Conservation (phyloP, 495 filamentous ascomycete species). For the Glutinoglossum americanum region DNA sequence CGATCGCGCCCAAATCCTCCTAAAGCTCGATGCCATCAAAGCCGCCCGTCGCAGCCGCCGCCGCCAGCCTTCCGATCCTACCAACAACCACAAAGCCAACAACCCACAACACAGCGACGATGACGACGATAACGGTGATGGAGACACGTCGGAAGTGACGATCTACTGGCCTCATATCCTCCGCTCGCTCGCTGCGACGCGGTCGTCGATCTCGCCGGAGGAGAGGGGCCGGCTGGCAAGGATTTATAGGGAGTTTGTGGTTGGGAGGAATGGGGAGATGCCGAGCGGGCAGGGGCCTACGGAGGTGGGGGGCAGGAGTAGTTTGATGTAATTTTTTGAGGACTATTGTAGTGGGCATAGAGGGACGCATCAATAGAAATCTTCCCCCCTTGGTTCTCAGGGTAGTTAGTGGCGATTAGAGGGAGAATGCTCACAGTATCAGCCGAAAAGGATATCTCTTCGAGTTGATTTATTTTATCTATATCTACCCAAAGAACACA, state of each 20-base stretch:
- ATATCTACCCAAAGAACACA: too few relatives aligned
- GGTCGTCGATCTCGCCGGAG: slow-evolving; percentile 56
- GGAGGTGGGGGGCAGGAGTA: slow-evolving; percentile 81
- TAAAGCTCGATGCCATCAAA: slow-evolving; percentile 56
- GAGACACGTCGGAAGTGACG: slow-evolving; percentile 40
- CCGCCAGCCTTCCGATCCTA: slow-evolving; percentile 2
- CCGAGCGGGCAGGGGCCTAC: slow-evolving; percentile 68
- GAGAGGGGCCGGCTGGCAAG: slow-evolving; percentile 51
- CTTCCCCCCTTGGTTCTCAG: too few relatives aligned
- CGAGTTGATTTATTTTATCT: too few relatives aligned
- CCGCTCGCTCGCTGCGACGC: slow-evolving; percentile 52
- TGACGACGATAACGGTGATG: slow-evolving; percentile 12
- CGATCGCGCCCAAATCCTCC: slow-evolving; percentile 46
- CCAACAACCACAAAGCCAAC: neutral
- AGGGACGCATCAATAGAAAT: too few relatives aligned
- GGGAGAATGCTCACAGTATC: too few relatives aligned
- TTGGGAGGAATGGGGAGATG: slow-evolving; percentile 84
- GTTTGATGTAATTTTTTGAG: slow-evolving; percentile 70
- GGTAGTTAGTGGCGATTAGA: too few relatives aligned
- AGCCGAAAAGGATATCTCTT: too few relatives aligned
- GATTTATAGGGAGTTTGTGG: slow-evolving; percentile 85
- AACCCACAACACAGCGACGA: slow-evolving; percentile 8
- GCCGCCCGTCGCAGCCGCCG: slow-evolving; percentile 31
- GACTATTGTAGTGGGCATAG: too few relatives aligned
- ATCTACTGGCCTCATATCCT: slow-evolving; percentile 75